phyloP scores from a whole-genome alignment of 768 basidiomycete species.

The Sarcodon aspratus region DNA sequence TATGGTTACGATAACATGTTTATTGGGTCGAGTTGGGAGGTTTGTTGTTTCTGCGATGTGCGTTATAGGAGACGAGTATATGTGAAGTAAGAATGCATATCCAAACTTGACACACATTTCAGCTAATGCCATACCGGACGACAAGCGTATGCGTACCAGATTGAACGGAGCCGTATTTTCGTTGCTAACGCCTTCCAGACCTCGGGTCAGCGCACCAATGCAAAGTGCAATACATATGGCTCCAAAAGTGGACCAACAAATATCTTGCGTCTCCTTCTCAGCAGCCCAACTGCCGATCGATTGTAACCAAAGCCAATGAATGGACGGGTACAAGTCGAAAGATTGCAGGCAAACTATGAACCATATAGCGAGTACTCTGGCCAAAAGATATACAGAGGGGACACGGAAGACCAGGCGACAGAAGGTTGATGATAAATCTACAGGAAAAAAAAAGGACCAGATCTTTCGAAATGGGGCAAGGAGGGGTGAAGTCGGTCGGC shows the following conservation, averaged over 20 bases:
- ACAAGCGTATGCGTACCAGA: conserved; percentile 34
- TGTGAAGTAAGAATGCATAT: conserved; percentile 65
- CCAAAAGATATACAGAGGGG: conserved; percentile 53
- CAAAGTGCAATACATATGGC: conserved; percentile 55
- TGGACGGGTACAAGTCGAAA: conserved; percentile 27
- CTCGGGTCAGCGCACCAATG: conserved; percentile 55
- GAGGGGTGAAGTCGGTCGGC: too few relatives aligned
- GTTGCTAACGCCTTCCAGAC: conserved; percentile 47
- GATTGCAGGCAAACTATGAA: conserved; percentile 46
- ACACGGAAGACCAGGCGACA: conserved; percentile 49
- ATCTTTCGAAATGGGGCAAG: not conserved
- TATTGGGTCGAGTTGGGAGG: conserved; percentile 54
- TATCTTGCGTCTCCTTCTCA: conserved; percentile 40
- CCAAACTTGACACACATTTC: conserved; percentile 38
- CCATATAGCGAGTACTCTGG: conserved; percentile 48
- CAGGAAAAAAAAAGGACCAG: conserved; percentile 36
- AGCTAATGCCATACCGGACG: conserved; percentile 4
- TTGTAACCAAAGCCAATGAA: conserved; percentile 18
- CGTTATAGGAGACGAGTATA: conserved; percentile 58
- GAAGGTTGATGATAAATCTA: conserved; percentile 49
- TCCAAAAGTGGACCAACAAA: conserved; percentile 69
- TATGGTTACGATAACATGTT: conserved; percentile 63
- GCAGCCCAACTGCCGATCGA: conserved; percentile 33
- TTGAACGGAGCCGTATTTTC: conserved; percentile 57
- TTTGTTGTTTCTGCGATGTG: conserved; percentile 32